Conservation (phyloP, 257 asterid species). For the Solanum pennellii region DNA sequence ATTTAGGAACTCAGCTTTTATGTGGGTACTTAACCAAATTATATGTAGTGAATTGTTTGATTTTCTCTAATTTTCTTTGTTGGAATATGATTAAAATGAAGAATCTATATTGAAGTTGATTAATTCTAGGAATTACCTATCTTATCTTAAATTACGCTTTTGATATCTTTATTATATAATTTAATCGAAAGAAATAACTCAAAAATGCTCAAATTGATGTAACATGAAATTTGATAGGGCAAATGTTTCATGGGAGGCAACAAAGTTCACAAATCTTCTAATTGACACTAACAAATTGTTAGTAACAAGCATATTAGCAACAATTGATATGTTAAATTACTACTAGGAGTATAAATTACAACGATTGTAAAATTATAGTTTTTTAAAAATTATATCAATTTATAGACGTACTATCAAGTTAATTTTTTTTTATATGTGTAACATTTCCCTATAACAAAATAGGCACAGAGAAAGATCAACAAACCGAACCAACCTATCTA, state of each 20-base stretch:
- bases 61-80: neutral
- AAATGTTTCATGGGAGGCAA: neutral
- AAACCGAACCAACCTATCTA: neutral
- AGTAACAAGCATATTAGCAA: neutral
- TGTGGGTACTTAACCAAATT: neutral
- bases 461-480: neutral
- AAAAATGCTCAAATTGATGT: neutral
- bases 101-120: neutral
- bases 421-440: neutral
- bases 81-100: neutral
- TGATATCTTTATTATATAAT: neutral
- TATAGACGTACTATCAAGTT: neutral
- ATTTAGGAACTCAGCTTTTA: neutral
- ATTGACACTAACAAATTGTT: neutral
- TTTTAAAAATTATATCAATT: neutral
- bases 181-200: accelerated
- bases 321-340: neutral
- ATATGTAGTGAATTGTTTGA: neutral
- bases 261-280: neutral
- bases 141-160: neutral
- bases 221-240: neutral
- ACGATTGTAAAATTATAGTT: neutral
- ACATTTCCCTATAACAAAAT: neutral
- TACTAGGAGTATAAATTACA: neutral
- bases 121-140: neutral